Base-by-base conservation (phyloP, 2,329 filamentous ascomycete genomes). In the Lasiodiplodia sp. region DNA sequence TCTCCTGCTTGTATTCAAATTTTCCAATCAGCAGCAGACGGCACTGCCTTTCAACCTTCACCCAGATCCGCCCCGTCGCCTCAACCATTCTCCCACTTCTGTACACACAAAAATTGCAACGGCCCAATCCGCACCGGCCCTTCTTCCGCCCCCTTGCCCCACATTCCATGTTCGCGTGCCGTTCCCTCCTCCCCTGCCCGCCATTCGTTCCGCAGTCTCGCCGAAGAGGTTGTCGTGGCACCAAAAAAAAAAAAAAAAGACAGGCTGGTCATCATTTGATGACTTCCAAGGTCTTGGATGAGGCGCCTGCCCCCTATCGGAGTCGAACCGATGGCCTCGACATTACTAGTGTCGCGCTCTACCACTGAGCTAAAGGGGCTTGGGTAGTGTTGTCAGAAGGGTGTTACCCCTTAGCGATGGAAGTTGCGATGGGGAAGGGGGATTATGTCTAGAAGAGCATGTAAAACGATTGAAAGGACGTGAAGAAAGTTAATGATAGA, bases 281-380 rank as follows among this genome's bases (percentile, higher is more conserved):
- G 5, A 28, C 23, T 18, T 7, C 18, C 14, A 16, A 44, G 58
- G 12, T n/a, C 16, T 14, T 31, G 10, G 18, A 14, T n/a, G 8
- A 21, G 18, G 47, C 5, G 7, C 4, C 21, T 68, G 66, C 66
- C 66, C 56, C 66, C 66, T 60, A 62, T 68, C 66, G 66, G 66
- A 68, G 66, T 68, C 66, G 66, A 68, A 68, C 66, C 66, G 66
- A 68, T 62, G 66, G 66, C 66, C 66, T 68, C 66, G 66, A 62
- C 66, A 68, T 68, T 68, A 68, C 66, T 68, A 68, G 66, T 68
- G 66, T 62, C 66, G 66, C 66, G 66, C 66, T 68, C 66, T 68
- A 68, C 66, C 66, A 68, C 66, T 68, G 66, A 68, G 66, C 66
- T 68, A 68, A 60, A 68, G 66, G 56, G 66, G 66, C 66, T 55